Conservation (phyloP, 2,329 filamentous ascomycete species). For the Setomelanomma holmii region DNA sequence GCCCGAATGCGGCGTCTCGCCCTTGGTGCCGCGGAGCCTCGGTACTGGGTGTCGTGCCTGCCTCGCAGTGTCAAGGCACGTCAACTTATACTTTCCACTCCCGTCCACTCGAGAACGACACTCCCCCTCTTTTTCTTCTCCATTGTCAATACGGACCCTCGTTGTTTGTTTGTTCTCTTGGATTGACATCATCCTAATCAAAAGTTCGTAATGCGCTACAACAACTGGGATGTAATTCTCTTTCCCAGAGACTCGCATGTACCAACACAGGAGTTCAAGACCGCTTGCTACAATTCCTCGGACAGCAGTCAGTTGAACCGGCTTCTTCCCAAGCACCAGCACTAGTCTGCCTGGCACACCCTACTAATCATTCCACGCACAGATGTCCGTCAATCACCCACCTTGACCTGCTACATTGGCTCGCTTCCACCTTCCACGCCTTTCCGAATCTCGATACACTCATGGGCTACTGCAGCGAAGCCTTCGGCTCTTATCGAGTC, state of each 20-base stretch:
- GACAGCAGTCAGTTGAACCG: slow-evolving; percentile 47
- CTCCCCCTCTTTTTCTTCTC: not conserved
- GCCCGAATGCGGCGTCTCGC: no score
- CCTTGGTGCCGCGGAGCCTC: not conserved
- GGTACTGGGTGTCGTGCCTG: slow-evolving; percentile 11
- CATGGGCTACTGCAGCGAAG: slow-evolving; percentile 36
- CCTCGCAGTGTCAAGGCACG: not conserved
- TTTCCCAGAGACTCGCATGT: slow-evolving; percentile 72
- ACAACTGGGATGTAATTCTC: slow-evolving; percentile 85
- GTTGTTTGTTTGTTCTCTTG: not conserved
- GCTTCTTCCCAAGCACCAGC: not conserved
- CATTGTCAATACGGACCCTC: slow-evolving; percentile 9
- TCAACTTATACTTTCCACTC: not conserved
- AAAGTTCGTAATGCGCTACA: slow-evolving; percentile 74
- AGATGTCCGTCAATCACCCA: slow-evolving; percentile 41
- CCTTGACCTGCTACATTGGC: slow-evolving; percentile 39
- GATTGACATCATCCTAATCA: slow-evolving; percentile 18
- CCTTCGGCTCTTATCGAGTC: slow-evolving; percentile 37
- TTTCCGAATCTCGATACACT: slow-evolving; percentile 47
- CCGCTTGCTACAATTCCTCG: slow-evolving; percentile 72
- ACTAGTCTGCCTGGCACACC: not conserved
- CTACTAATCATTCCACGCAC: slow-evolving; percentile 6
- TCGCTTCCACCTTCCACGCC: slow-evolving; percentile 34
- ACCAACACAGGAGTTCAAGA: slow-evolving; percentile 83
- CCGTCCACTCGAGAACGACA: slow-evolving; percentile 2